These are phyloP conservation scores for Aspergillus calidoustus DNA, from an alignment of 2,329 filamentous ascomycete species.

Conservation along the genomic window DNA sequence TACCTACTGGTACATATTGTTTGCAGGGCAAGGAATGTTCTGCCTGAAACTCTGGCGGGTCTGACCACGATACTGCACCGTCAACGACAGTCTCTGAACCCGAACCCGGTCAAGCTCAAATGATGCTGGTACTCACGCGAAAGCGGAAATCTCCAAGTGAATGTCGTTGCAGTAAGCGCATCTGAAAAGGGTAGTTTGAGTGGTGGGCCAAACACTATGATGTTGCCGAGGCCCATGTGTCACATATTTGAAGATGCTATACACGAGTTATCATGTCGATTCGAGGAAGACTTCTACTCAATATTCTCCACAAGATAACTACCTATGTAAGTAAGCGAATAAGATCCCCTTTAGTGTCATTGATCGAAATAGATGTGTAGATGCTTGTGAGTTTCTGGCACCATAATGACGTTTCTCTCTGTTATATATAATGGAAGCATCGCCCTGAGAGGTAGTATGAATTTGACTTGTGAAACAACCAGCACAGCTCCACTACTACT, in stretches of 20 bases:
- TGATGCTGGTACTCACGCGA: neutral
- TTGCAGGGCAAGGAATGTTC: conserved; percentile 9
- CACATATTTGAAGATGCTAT: neutral
- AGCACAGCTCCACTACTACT: neutral
- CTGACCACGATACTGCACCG: neutral
- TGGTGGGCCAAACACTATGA: too few species aligned
- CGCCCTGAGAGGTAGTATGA: too few species aligned
- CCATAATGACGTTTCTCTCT: too few species aligned
- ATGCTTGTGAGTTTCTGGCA: too few species aligned
- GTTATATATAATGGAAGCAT: too few species aligned
- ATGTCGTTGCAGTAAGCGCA: neutral
- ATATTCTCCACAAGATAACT: too few species aligned
- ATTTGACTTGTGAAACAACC: neutral
- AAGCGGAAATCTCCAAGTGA: neutral
- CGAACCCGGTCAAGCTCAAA: neutral
- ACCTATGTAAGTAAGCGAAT: too few species aligned
- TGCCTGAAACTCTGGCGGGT: neutral
- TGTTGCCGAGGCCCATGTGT: neutral
- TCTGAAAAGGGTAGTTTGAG: neutral
- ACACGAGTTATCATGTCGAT: neutral
- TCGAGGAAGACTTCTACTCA: too few species aligned
- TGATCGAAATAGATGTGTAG: too few species aligned
- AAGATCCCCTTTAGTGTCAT: too few species aligned
- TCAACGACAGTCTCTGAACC: neutral
- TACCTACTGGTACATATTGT: conserved; percentile 9